These are phyloP conservation scores for Colletotrichum liaoningense DNA, from an alignment of 2,329 filamentous ascomycete genomes.

Conservation along the genomic window DNA sequence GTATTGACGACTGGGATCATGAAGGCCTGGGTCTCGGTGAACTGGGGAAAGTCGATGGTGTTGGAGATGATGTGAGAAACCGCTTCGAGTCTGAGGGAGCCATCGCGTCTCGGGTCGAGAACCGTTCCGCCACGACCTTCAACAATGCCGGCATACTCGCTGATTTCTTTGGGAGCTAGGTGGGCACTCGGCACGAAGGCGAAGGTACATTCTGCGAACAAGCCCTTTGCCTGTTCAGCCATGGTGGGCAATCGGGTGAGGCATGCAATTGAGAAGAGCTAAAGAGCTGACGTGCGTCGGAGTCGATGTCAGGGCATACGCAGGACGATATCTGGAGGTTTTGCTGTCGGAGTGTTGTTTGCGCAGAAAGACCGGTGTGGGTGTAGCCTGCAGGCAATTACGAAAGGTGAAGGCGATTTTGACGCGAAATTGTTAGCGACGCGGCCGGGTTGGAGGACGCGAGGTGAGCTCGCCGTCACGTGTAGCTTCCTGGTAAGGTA, in stretches of 20 bases:
- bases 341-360: constrained; percentile 2
- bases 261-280: not conserved
- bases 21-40: constrained; percentile 76
- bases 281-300: constrained; percentile 1
- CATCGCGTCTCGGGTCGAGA: constrained; percentile 59
- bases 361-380: not conserved
- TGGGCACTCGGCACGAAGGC: constrained; percentile 58
- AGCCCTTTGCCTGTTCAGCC: constrained; percentile 41
- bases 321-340: not conserved
- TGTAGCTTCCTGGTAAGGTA: not conserved
- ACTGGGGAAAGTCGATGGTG: constrained; percentile 93
- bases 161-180: constrained; percentile 53
- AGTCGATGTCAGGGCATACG: constrained; percentile 17
- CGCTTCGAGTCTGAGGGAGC: constrained; percentile 58
- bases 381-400: not conserved
- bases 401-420: constrained; percentile 13
- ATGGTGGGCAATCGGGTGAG: constrained; percentile 29
- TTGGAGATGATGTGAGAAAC: constrained; percentile 72
- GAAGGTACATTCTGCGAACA: constrained; percentile 57
- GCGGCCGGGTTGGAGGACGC: constrained; percentile 7
- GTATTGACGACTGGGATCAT: constrained; percentile 89
- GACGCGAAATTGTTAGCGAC: constrained; percentile 28
- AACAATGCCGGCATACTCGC: constrained; percentile 56
- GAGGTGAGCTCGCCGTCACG: constrained; percentile 22
- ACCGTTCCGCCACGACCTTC: constrained; percentile 63